Conservation (phyloP, 495 filamentous ascomycete species). For the Talaromyces nanjingensis region DNA sequence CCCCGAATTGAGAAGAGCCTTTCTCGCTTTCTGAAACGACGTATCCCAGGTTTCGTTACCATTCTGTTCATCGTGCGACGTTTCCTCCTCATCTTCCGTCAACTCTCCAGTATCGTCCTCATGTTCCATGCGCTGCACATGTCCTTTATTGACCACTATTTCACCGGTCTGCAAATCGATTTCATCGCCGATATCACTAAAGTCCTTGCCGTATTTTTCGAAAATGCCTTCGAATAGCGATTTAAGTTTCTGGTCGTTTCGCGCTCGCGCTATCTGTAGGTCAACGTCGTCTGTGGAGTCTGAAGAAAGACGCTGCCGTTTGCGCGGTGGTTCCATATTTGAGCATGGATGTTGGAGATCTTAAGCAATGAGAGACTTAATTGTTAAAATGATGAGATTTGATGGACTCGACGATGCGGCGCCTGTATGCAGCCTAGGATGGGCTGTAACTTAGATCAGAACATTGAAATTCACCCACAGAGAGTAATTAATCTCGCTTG, state of each 20-base stretch:
- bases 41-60: neutral
- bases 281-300: conserved; percentile 32
- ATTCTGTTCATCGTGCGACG: neutral
- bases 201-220: conserved; percentile 77
- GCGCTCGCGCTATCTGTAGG: conserved; percentile 49
- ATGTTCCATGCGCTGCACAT: conserved; percentile 52
- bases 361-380: neutral
- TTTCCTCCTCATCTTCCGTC: conserved; percentile 10
- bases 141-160: conserved; percentile 83
- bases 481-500: neutral
- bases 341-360: neutral
- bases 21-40: neutral
- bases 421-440: neutral
- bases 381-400: neutral
- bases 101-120: conserved; percentile 40
- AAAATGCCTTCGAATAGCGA: conserved; percentile 81
- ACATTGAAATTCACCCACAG: neutral
- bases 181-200: conserved; percentile 72
- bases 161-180: conserved; percentile 71
- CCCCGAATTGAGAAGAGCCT: neutral
- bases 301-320: conserved; percentile 47
- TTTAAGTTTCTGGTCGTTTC: conserved; percentile 63
- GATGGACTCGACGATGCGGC: neutral
- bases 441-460: neutral
- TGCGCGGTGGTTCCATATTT: conserved; percentile 51